Evolutionary conservation across 371 early-diverging fungal genomes (phyloP).

Genomic region (Mucor velutinosus): DNA sequence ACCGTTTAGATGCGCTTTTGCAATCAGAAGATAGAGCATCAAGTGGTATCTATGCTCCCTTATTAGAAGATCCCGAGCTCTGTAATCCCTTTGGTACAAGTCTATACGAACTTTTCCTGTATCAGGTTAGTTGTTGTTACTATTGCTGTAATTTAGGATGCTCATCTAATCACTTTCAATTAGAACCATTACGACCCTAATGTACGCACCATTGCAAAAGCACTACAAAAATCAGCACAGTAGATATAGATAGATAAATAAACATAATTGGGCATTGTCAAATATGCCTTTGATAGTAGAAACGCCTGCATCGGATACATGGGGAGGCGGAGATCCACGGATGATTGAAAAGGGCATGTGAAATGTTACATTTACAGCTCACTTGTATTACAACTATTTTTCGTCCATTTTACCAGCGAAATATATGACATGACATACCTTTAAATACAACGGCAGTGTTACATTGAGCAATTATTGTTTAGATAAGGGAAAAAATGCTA

Average conservation of each 20-base stretch:
- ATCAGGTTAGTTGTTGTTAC: slow-evolving; percentile 55
- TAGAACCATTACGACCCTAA: slow-evolving; percentile 82
- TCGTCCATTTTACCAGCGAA: no score
- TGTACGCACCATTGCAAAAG: slow-evolving; percentile 62
- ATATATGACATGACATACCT: background rate
- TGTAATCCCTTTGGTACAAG: slow-evolving; percentile 92
- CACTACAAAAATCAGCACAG: slow-evolving; percentile 25
- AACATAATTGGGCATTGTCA: background rate
- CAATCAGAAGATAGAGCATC: slow-evolving; percentile 82
- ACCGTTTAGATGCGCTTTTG: slow-evolving; percentile 78
- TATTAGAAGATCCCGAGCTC: slow-evolving; percentile 90
- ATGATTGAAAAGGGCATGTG: background rate
- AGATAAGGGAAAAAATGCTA: background rate
- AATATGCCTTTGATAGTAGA: background rate
- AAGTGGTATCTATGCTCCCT: slow-evolving; percentile 76
- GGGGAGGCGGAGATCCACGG: background rate
- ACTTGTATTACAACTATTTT: no score
- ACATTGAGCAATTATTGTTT: background rate
- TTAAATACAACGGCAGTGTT: background rate
- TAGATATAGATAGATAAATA: background rate
- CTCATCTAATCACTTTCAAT: background rate
- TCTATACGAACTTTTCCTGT: slow-evolving; percentile 80
- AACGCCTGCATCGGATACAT: background rate
- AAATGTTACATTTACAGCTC: background rate
- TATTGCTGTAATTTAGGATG: background rate